Evolutionary conservation across 1,284 basidiomycete species (phyloP), one percentile per base, ranked within the genome.

Genomic region (Agaricales sp.): DNA sequence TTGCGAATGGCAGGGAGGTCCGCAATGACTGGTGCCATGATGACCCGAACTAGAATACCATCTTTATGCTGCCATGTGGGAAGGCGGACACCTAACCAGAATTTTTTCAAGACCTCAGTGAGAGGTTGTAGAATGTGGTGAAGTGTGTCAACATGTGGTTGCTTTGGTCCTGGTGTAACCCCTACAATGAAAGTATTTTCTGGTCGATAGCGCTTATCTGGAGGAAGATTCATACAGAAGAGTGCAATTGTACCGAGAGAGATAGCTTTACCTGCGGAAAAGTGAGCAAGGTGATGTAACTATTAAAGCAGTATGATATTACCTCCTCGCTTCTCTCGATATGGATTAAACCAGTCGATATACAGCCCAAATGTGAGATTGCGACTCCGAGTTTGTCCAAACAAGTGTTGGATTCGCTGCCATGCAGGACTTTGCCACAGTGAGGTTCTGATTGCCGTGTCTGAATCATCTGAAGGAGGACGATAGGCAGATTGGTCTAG

Each of bases 341-440:
- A 51, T 6, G 61, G 60, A 53, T 63, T 63, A 52, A 67, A 68
- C 66, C 65, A 69, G 48, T 69, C 66, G 45, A 69, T 57, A 37
- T 63, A 69, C 25, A 60, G 50, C 13, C 58, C 57, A 57, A 68
- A 68, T 4, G 60, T 55, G 8, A 63, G 51, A n/a, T 48, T 59
- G 55, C 44, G 54, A 57, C 53, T 19, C 49, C 47, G 19, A 44
- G 12, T 19, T 23, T 13, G 39, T 43, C 44, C 21, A 50, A 11
- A 11, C 11, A 21, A 23, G 12, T 16, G 23, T 19, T 8, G 59
- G 47, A 38, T 50, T 52, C 56, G 46, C 51, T 49, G 38, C 53
- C 57, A 23, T 56, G 53, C 52, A 51, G 46, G 52, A 50, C 59
- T 53, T 45, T 48, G 20, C 51, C 41, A 59, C 62, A 50, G 18